Percentiles rank a stretch among this genome's conserved stretches.
Conservation (phyloP, 169 alveolate species). For the Plasmodium cynomolgi region DNA sequence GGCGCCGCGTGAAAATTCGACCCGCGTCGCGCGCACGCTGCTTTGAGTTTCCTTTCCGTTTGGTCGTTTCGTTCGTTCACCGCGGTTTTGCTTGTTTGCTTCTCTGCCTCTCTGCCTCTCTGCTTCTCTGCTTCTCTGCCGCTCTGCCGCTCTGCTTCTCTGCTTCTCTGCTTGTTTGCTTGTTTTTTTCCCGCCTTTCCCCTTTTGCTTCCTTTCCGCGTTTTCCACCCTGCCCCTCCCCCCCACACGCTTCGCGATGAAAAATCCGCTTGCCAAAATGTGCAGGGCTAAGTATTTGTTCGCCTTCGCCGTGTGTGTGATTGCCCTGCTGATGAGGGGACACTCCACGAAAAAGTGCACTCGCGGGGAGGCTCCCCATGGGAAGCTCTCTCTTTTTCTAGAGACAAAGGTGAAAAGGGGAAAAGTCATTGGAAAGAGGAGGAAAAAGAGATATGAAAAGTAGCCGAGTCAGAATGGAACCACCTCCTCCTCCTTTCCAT, state of each 20-base stretch:
- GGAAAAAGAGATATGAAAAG: background rate
- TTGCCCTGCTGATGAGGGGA: background rate
- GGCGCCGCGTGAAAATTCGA: background rate
- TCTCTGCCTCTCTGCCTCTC: background rate
- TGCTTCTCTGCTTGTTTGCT: background rate
- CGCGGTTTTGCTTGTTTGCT: background rate
- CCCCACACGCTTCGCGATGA: background rate
- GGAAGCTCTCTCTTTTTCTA: background rate
- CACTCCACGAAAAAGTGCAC: background rate
- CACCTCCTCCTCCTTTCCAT: background rate
- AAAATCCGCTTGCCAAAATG: slow-evolving; percentile 1
- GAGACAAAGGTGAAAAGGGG: background rate
- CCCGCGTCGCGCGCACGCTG: background rate
- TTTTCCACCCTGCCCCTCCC: background rate
- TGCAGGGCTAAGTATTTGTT: background rate
- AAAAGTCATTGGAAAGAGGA: background rate
- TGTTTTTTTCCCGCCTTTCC: background rate
- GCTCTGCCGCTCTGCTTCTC: background rate
- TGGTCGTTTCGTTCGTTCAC: background rate
- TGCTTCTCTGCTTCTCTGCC: no score
- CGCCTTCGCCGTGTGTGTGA: background rate
- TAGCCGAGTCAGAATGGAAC: background rate
- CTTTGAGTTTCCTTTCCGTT: background rate
- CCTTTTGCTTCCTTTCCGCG: background rate
- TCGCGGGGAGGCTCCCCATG: background rate